phyloP scores from a whole-genome alignment of 805 yeast genomes.

The Wickerhamiella parazyma region DNA sequence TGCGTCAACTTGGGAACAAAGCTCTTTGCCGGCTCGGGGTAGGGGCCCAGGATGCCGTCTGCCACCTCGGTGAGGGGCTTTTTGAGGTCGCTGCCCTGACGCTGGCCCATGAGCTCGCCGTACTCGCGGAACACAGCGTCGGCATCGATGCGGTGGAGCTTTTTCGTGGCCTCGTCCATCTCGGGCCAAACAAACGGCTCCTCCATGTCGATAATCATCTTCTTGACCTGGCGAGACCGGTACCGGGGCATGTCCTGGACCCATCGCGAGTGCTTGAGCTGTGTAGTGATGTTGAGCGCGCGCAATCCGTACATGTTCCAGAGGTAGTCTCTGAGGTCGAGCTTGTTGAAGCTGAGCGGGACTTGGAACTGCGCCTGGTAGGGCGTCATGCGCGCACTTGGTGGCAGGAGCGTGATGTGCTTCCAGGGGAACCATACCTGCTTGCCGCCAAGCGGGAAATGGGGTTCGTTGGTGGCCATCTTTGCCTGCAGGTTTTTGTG shows the following conservation, averaged over 20 bases:
- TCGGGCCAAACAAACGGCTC: conserved; percentile 95
- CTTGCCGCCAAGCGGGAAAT: conserved; percentile 68
- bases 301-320: conserved; percentile 82
- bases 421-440: conserved; percentile 78
- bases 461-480: conserved; percentile 41
- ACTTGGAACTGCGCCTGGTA: conserved; percentile 94
- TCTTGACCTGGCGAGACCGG: conserved; percentile 71
- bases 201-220: conserved; percentile 93
- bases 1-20: conserved; percentile 42
- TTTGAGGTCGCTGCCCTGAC: conserved; percentile 49
- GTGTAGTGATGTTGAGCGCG: conserved; percentile 79
- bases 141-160: conserved; percentile 20
- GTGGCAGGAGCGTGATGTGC: conserved; percentile 63
- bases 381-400: conserved; percentile 94
- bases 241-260: conserved; percentile 55
- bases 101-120: conserved; percentile 36
- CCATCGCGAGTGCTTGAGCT: conserved; percentile 61
- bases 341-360: conserved; percentile 83
- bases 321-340: conserved; percentile 87
- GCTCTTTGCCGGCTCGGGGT: conserved; percentile 48
- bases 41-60: conserved; percentile 54
- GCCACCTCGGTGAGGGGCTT: conserved; percentile 56
- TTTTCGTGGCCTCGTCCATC: conserved; percentile 30
- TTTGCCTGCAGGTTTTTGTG: conserved; percentile 10
- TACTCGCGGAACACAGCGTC: conserved; percentile 38